Evolutionary conservation across 2,329 filamentous ascomycete species (phyloP), one percentile per base, ranked within the genome.

Genomic region (Colletotrichum sp.): DNA sequence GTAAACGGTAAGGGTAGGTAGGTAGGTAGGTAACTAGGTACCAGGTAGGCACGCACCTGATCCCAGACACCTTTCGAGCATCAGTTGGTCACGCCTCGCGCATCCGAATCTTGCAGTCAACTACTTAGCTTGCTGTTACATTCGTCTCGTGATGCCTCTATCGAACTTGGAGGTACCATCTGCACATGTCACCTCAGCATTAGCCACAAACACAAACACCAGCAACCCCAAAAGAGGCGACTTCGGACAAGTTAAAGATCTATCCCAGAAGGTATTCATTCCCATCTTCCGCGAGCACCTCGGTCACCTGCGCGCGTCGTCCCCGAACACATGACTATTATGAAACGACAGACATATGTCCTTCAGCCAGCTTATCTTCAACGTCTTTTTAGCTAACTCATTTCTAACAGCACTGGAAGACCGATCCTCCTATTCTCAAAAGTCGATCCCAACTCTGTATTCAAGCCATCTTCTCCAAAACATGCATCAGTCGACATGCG

Each of bases 301-400:
- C 30, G 21, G 63, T 76, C 73, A 76, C 69, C 73, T 73, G 73
- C 39, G 36, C 65, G 52, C 39, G 13, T 44, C 13, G n/a, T 62
- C 30, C 21, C 30, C 24, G 24, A 26, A 63, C 70, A 63, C 73
- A 68, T 72, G 63, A 73, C 63, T 28, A 12, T 32, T 16, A 59
- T 72, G 55, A 72, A 76, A 69, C 68, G 55, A 75, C 24, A 28
- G 18, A 57, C 30, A 21, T 9, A 4, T 26, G 36, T 28, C 7
- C 21, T 32, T 72, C 34, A 21, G 34, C 6, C 57, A 55, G 30
- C 26, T 39, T 34, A 26, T 34, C 32, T 39, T 10, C 12, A 15
- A 7, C 16, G 10, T 16, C 4, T 13, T 30, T 28, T 9, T 24
- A 28, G 39, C 72, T 75, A 24, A 72, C 36, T 24, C 44, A 6